Percentiles rank a stretch among this genome's conserved stretches.
Conservation (phyloP, 2,329 filamentous ascomycete genomes). For the Neofusicoccum kwambonambiense region DNA sequence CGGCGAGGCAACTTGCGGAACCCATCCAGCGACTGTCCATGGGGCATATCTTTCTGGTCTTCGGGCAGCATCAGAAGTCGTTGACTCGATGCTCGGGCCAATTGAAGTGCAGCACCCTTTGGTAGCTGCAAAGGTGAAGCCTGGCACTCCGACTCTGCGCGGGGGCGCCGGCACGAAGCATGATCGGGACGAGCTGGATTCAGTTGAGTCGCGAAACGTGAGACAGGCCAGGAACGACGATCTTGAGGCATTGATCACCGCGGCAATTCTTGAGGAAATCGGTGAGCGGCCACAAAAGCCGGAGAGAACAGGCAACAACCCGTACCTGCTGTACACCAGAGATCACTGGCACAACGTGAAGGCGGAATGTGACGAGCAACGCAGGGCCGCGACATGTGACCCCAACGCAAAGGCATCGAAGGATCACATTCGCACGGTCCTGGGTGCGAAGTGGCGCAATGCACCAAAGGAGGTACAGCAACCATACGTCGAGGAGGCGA, state of each 20-base stretch:
- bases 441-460: constrained; percentile 89
- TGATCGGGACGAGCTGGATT: constrained; percentile 21
- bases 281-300: constrained; percentile 76
- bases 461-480: constrained; percentile 66
- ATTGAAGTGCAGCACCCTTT: constrained; percentile 73
- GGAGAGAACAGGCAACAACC: constrained; percentile 72
- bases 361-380: constrained; percentile 66
- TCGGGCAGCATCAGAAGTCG: constrained; percentile 81
- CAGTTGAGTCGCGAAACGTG: constrained; percentile 19
- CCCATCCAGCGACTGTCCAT: constrained; percentile 94
- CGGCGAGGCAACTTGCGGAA: constrained; percentile 93
- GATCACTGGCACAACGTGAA: constrained; percentile 64
- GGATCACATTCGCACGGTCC: constrained; percentile 77
- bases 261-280: constrained; percentile 58
- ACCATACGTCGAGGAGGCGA: constrained; percentile 75
- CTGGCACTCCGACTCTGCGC: constrained; percentile 18
- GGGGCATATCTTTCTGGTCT: constrained; percentile 93
- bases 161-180: constrained; percentile 15
- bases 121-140: constrained; percentile 59
- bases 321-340: constrained; percentile 88
- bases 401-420: constrained; percentile 65
- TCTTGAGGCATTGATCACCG: constrained; percentile 59
- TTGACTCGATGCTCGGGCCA: constrained; percentile 76
- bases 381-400: constrained; percentile 63
- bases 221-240: constrained; percentile 38